These are phyloP conservation scores for Termitomyces sp. DNA, from an alignment of 768 basidiomycete genomes.

Conservation along the genomic window DNA sequence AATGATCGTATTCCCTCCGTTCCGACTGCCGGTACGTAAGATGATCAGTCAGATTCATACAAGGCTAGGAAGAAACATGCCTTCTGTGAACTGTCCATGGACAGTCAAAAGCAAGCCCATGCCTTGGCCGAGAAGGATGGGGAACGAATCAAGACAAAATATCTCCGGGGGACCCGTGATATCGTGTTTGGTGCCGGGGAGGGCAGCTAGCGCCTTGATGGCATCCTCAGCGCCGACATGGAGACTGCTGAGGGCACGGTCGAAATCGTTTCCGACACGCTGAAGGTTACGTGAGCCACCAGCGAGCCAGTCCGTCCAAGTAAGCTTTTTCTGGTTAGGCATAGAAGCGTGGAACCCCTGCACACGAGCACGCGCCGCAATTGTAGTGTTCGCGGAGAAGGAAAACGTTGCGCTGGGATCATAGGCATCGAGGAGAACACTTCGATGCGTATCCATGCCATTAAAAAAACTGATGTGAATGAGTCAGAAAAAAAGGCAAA, in stretches of 20 bases:
- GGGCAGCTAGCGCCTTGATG: conserved; percentile 47
- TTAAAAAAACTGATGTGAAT: conserved; percentile 66
- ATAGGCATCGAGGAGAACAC: conserved; percentile 65
- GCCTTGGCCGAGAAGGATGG: conserved; percentile 55
- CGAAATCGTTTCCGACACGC: conserved; percentile 53
- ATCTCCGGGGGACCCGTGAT: conserved; percentile 71
- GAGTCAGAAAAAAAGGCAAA: not conserved
- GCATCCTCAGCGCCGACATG: conserved; percentile 67
- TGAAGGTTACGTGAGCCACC: conserved; percentile 75
- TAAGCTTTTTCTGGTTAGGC: conserved; percentile 80
- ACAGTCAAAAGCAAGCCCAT: conserved; percentile 67
- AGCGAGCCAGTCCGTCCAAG: conserved; percentile 69
- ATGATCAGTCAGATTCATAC: conserved; percentile 5
- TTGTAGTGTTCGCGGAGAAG: conserved; percentile 76
- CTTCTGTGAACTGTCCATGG: conserved; percentile 89
- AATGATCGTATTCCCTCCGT: conserved; percentile 83
- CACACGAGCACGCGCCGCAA: conserved; percentile 72
- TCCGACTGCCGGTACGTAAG: conserved; percentile 20
- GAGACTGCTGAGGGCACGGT: conserved; percentile 59
- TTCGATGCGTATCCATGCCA: conserved; percentile 73
- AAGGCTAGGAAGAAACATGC: conserved; percentile 31
- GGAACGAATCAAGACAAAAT: conserved; percentile 87
- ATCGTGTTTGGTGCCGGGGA: conserved; percentile 84
- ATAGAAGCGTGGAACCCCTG: conserved; percentile 62
- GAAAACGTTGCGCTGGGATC: conserved; percentile 88